These are phyloP conservation scores for Beta vulgaris DNA, from an alignment of 148 eudicot genomes.

Conservation along the genomic window DNA sequence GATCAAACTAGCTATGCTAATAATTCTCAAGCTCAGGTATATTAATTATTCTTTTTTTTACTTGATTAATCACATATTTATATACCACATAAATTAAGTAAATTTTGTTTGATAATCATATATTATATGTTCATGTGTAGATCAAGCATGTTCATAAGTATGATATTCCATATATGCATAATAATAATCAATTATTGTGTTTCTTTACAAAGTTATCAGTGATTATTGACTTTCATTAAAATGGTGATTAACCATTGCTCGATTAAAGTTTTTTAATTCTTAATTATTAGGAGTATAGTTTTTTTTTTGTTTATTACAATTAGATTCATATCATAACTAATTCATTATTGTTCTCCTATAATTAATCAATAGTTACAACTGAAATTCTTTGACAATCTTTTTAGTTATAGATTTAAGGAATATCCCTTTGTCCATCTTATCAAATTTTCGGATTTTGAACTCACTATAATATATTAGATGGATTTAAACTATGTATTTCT, in stretches of 20 bases:
- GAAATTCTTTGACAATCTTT: background rate
- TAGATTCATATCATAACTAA: background rate
- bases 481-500: too few relatives aligned
- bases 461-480: too few relatives aligned
- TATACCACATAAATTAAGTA: too few relatives aligned
- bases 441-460: background rate
- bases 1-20: conserved; percentile 91
- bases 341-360: background rate
- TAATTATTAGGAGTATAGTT: too few relatives aligned
- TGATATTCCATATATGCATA: background rate
- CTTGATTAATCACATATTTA: background rate
- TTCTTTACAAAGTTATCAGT: background rate
- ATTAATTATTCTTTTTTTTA: too few relatives aligned
- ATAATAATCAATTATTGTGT: background rate
- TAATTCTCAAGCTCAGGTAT: conserved; percentile 98
- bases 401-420: background rate
- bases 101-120: background rate
- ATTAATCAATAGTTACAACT: background rate
- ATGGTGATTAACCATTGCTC: background rate
- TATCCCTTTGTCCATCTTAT: background rate
- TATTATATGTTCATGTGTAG: background rate
- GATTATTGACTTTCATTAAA: background rate
- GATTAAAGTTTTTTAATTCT: too few relatives aligned
- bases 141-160: background rate
- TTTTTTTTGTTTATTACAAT: background rate